A percentile compares a stretch with the other conserved stretches of the same genome.
Evolutionary conservation across 805 yeast species (phyloP).

Genomic region (Scheffersomyces lignosus): DNA sequence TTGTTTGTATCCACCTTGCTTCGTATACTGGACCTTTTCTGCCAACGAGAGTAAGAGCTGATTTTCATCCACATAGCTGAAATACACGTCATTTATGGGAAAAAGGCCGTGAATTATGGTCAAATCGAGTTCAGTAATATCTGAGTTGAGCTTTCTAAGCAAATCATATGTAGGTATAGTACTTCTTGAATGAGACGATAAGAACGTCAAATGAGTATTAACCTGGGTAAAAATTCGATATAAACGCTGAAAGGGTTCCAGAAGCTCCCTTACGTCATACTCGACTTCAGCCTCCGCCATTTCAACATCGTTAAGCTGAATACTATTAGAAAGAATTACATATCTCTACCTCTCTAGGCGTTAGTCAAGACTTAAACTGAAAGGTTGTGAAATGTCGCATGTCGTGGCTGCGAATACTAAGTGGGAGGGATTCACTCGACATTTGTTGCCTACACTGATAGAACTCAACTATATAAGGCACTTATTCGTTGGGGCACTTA

Average conservation of each 20-base stretch:
- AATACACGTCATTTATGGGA: slow-evolving; percentile 67
- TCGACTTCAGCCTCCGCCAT: too few relatives aligned
- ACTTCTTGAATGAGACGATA: slow-evolving; percentile 34
- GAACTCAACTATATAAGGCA: too few relatives aligned
- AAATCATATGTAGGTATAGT: slow-evolving; percentile 30
- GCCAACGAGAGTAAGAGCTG: slow-evolving; percentile 49
- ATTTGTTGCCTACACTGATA: too few relatives aligned
- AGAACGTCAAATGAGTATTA: slow-evolving; percentile 42
- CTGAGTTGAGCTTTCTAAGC: slow-evolving; percentile 29
- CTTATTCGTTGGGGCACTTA: too few relatives aligned
- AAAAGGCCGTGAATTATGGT: slow-evolving; percentile 61
- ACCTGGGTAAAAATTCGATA: slow-evolving; percentile 22
- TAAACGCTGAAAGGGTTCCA: slow-evolving; percentile 6
- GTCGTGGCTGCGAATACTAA: too few relatives aligned
- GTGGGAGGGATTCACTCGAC: too few relatives aligned
- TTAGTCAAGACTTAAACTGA: too few relatives aligned
- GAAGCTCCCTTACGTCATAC: slow-evolving; percentile 2
- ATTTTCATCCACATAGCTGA: slow-evolving; percentile 76
- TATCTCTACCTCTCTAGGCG: too few relatives aligned
- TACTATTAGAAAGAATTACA: too few relatives aligned
- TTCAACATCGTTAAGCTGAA: too few relatives aligned
- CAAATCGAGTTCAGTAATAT: slow-evolving; percentile 50
- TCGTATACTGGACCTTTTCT: slow-evolving; percentile 41
- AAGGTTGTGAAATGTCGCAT: too few relatives aligned
- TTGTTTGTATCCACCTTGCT: slow-evolving; percentile 36